Evolutionary conservation across 1,139 yeast species (phyloP).

Genomic region (Lodderomyces orthopsilosis): DNA sequence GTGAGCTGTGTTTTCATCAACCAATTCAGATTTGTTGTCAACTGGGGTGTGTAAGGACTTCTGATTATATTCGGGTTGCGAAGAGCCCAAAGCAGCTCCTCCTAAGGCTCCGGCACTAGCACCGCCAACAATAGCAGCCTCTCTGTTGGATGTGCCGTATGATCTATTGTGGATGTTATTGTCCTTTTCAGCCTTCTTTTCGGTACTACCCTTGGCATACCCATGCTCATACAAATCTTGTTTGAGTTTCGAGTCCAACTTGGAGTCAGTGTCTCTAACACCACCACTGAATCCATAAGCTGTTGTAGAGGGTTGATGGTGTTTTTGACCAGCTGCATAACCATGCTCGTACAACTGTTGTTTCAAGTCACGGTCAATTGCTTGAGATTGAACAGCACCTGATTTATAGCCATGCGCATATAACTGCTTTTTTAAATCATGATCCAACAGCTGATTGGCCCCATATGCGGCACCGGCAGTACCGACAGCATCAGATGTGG

Average conservation of each 20-base stretch:
- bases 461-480: conserved; percentile 12
- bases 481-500: conserved; percentile 11
- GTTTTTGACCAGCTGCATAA: conserved; percentile 3
- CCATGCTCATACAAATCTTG: conserved; percentile 14
- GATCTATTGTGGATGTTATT: conserved; percentile 1
- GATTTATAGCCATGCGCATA: conserved; percentile 10
- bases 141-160: conserved; percentile 9
- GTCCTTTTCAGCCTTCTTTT: conserved; percentile 10
- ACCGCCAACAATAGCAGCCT: conserved; percentile 12
- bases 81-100: conserved; percentile 3
- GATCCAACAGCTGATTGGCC: conserved; percentile 5
- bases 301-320: conserved; percentile 1
- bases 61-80: neutral
- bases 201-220: conserved; percentile 12
- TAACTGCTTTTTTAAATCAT: conserved; percentile 7
- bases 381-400: conserved; percentile 3
- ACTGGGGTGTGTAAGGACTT: conserved; percentile 3
- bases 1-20: conserved; percentile 8
- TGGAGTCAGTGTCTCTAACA: conserved; percentile 7
- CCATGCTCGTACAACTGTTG: conserved; percentile 9
- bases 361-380: conserved; percentile 4
- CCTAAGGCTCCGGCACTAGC: conserved; percentile 5
- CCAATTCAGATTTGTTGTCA: conserved; percentile 5
- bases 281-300: conserved; percentile 3
- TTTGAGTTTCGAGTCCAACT: conserved; percentile 7